Base-by-base conservation (phyloP, 352 stramenopile species). In the Phytopythium oedochilum region DNA sequence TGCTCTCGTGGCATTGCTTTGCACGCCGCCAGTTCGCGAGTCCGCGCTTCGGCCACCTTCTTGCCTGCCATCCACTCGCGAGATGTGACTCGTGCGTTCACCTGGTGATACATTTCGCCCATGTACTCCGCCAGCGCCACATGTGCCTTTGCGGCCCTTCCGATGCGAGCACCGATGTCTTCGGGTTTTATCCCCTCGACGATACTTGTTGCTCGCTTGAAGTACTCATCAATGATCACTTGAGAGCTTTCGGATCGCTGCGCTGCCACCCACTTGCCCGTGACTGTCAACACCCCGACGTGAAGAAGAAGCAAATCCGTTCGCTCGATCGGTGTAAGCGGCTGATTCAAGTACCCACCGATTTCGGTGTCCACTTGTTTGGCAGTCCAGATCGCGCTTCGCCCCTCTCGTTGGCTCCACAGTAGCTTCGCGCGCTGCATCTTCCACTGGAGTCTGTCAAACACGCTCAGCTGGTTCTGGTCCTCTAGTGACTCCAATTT, bases 241-340 rank as follows among this genome's bases (percentile, higher is more conserved):
- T 89, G 79, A 9, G 86, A 95, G 63, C 83, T 88, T 58, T 98
- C 92, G 2, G 94, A 92, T 51, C 94, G 92, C 61, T 98, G 89
- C 53, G 89, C 88, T 20, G 88, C 86, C 63, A 98, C 89, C 95
- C 94, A 98, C 44, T 90, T 88, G 17, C 94, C 93, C 40, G 89
- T 96, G 9, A 82, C 72, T 4, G 83, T 91, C 25, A 96, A 56
- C 6, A 76, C 75, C 26, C 77, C 64, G 4, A 90, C 74, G 22
- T 79, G 78, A 6, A 91, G 51, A 46, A 91, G 71, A 46, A 76
- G 63, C 23, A 93, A 60, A 18, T 65, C 56, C 12, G 32, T 64
- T 2, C 31, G 31, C 23, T 70, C 48, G 18, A 38, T 31, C 14
- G 22, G 34, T 38, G 45, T 51, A 31, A 64, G 29, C n/a, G 52